Evolutionary conservation across 2,329 filamentous ascomycete species (phyloP).

Genomic region (Amauroascus niger): DNA sequence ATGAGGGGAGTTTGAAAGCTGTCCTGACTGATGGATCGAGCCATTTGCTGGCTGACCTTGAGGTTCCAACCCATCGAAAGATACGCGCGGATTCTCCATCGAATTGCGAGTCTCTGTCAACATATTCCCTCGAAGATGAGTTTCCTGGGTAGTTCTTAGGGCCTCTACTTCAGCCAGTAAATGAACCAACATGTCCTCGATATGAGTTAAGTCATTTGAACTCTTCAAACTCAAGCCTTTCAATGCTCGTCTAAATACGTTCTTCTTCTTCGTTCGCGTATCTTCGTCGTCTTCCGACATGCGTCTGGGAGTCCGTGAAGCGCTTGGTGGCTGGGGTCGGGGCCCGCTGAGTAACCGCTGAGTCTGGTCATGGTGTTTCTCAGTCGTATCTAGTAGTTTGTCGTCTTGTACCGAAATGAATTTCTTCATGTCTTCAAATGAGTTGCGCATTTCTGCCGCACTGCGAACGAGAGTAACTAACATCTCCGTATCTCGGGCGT

Average conservation of each 20-base stretch:
- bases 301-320: slow-evolving; percentile 48
- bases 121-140: slow-evolving; percentile 23
- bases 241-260: slow-evolving; percentile 87
- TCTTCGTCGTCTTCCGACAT: slow-evolving; percentile 48
- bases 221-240: slow-evolving; percentile 83
- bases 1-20: slow-evolving; percentile 51
- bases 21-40: slow-evolving; percentile 64
- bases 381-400: slow-evolving; percentile 75
- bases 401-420: slow-evolving; percentile 85
- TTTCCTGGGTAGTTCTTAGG: slow-evolving; percentile 52
- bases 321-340: slow-evolving; percentile 64
- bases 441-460: slow-evolving; percentile 92
- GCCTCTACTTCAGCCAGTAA: slow-evolving; percentile 85
- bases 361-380: slow-evolving; percentile 77
- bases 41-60: slow-evolving; percentile 59
- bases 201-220: slow-evolving; percentile 74
- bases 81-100: slow-evolving; percentile 47
- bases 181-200: slow-evolving; percentile 86
- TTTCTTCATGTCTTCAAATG: slow-evolving; percentile 89
- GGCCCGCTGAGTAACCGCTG: slow-evolving; percentile 77
- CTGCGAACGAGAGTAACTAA: slow-evolving; percentile 86
- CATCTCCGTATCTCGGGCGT: slow-evolving; percentile 92
- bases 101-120: slow-evolving; percentile 50
- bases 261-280: slow-evolving; percentile 68
- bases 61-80: slow-evolving; percentile 17